Evolutionary conservation across 2,329 filamentous ascomycete species (phyloP), one percentile per base, ranked within the genome.

Genomic region (Teratosphaeria nubilosa): DNA sequence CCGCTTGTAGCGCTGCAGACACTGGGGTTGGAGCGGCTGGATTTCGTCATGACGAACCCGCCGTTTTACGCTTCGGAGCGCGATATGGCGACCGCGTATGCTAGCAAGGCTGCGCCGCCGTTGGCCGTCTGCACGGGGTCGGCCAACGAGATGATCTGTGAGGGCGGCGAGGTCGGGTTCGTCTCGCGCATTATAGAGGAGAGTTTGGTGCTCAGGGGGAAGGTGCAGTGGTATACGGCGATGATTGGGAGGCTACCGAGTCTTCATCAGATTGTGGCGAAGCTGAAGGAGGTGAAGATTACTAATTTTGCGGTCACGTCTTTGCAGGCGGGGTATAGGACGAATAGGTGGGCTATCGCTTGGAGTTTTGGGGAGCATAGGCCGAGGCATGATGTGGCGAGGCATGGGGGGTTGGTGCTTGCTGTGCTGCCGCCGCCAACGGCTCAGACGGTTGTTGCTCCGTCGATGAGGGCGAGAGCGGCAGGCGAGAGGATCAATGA

Each of bases 11-110:
- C 87, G 0, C 69, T 90, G 0, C 76, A 84, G 45, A 77, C 78
- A 0, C 68, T 85, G 0, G 73, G 71, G 24, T 69, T 82, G n/a
- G 61, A 68, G 10, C 78, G 76, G 2, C 77, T 95, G 51, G 86
- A 92, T 69, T 96, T 97, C 70, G 85, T 83, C 59, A 95, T 97
- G 85, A 92, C 87, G 63, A 99, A 99, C 65, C 94, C 94, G 0
- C 94, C 94, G 0, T 99, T 99, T 75, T 97, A 96, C 76, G 73
- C 78, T n/a, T 91, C 88, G 0, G 75, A 81, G 2, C 73, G 79
- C 5, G 90, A 95, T 55, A 82, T 96, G 73, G 64, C 80, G 2
- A 74, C 77, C 3, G 86, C 86, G 1, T 69, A 74, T 30, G 61
- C 61, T 16, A 86, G 88, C 0, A 96, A 96, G 71, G 74, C 79